These are phyloP conservation scores for Fennellomyces sp. DNA, from an alignment of 371 early-diverging fungal species.

Conservation along the genomic window DNA sequence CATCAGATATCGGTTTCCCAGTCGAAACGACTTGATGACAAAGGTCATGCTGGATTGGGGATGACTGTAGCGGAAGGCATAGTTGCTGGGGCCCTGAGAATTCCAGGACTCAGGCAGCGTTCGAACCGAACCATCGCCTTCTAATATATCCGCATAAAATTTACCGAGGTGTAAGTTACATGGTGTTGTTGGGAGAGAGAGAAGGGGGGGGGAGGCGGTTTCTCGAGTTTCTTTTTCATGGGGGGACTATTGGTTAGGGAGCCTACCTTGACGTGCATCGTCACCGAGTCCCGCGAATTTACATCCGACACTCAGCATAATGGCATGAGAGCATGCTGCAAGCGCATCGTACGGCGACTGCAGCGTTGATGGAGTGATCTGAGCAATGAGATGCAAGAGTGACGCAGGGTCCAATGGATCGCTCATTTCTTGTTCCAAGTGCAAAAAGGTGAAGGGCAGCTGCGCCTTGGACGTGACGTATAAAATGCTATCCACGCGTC, in stretches of 20 bases:
- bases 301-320: conserved; percentile 66
- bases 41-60: conserved; percentile 72
- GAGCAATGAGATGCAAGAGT: conserved; percentile 30
- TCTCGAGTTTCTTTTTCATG: background rate
- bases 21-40: conserved; percentile 67
- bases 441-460: background rate
- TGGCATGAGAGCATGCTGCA: conserved; percentile 58
- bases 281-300: conserved; percentile 67
- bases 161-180: too few relatives aligned
- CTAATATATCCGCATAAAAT: conserved; percentile 15
- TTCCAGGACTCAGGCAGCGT: conserved; percentile 64
- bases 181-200: too few relatives aligned
- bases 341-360: conserved; percentile 56
- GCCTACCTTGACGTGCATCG: conserved; percentile 50
- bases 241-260: background rate
- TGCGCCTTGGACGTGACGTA: too few relatives aligned
- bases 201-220: background rate
- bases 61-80: conserved; percentile 72
- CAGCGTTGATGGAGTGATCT: conserved; percentile 25
- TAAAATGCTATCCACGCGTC: too few relatives aligned
- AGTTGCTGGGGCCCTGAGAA: conserved; percentile 50
- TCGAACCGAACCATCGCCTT: conserved; percentile 35
- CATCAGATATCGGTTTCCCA: conserved; percentile 66
- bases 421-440: conserved; percentile 1
- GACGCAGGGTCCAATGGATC: conserved; percentile 40